Percentiles rank a stretch among this genome's conserved stretches.
phyloP scores from a whole-genome alignment of 164 flowering plant genomes.

The Nymphaea thermarum region DNA sequence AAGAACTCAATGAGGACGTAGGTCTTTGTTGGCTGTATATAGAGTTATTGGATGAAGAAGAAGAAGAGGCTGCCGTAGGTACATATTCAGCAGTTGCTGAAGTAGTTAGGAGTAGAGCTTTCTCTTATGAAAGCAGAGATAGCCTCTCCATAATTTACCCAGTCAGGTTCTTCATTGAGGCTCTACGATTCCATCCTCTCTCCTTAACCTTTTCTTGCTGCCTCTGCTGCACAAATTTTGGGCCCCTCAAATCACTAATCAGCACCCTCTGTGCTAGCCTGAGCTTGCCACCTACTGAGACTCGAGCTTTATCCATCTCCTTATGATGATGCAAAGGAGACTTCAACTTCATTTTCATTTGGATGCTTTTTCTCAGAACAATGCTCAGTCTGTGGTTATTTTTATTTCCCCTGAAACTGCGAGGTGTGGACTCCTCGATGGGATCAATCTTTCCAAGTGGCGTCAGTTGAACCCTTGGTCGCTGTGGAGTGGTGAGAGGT shows the following conservation, averaged over 20 bases:
- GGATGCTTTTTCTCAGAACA: constrained; percentile 58
- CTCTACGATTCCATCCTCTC: constrained; percentile 57
- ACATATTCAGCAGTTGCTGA: too few species aligned
- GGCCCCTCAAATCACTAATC: constrained; percentile 26
- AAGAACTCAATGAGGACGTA: too few species aligned
- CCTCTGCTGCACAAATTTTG: constrained; percentile 29
- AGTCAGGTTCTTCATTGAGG: constrained; percentile 1
- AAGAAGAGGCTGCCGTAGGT: too few species aligned
- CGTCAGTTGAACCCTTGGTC: constrained; percentile 10
- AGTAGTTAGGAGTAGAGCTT: too few species aligned
- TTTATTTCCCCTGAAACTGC: constrained; percentile 32
- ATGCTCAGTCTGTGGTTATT: constrained; percentile 36
- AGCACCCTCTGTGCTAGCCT: constrained; percentile 48
- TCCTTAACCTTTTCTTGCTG: constrained; percentile 47
- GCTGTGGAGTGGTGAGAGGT: constrained; percentile 4
- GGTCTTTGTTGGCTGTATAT: too few species aligned
- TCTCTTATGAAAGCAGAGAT: background rate
- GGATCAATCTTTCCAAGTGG: background rate
- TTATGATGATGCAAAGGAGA: constrained; percentile 50
- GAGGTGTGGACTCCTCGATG: constrained; percentile 18
- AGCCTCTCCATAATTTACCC: background rate
- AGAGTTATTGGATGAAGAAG: too few species aligned
- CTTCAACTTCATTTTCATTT: constrained; percentile 43
- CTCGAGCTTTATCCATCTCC: constrained; percentile 60
- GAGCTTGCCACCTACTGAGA: constrained; percentile 65